phyloP scores from a whole-genome alignment of 352 stramenopile species.

The Peronospora destructor region DNA sequence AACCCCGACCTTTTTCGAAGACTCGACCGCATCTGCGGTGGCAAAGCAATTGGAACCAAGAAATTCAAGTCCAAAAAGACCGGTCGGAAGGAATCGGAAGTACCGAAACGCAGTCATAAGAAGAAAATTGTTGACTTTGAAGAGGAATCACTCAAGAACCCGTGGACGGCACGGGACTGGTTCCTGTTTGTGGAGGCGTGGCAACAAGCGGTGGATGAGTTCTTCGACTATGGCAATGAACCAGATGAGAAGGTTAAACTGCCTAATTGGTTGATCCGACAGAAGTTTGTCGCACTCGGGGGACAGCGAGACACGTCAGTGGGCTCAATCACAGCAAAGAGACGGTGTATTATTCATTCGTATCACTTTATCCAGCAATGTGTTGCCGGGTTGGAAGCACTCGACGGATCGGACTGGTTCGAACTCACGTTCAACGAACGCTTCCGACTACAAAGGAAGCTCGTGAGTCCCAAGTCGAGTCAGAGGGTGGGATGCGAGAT shows the following conservation, averaged over 20 bases:
- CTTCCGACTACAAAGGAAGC: slow-evolving; percentile 26
- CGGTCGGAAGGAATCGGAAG: slow-evolving; percentile 5
- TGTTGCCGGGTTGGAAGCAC: slow-evolving; percentile 18
- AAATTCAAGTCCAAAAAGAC: slow-evolving; percentile 6
- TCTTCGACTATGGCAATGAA: slow-evolving; percentile 28
- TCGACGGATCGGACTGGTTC: slow-evolving; percentile 34
- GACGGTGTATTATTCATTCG: slow-evolving; percentile 29
- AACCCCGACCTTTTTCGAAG: slow-evolving; percentile 21
- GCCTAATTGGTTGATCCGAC: slow-evolving; percentile 37
- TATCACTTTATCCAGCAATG: slow-evolving; percentile 35
- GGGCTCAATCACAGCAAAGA: slow-evolving; percentile 34
- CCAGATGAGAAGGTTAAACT: slow-evolving; percentile 31
- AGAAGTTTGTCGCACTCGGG: slow-evolving; percentile 29
- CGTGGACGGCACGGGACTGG: slow-evolving; percentile 26
- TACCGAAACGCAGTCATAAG: slow-evolving; percentile 5
- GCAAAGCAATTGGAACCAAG: slow-evolving; percentile 1
- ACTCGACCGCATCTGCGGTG: slow-evolving; percentile 25
- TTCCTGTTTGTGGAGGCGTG: slow-evolving; percentile 31
- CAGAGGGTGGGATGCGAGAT: slow-evolving; percentile 31
- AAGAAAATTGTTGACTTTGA: slow-evolving; percentile 9
- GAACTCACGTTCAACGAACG: slow-evolving; percentile 24
- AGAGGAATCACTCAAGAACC: slow-evolving; percentile 13
- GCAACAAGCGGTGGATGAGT: slow-evolving; percentile 32
- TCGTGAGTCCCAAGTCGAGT: slow-evolving; percentile 31
- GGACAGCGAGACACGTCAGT: slow-evolving; percentile 27